phyloP scores from a whole-genome alignment of 495 filamentous ascomycete genomes.

The Tuber aestivum region DNA sequence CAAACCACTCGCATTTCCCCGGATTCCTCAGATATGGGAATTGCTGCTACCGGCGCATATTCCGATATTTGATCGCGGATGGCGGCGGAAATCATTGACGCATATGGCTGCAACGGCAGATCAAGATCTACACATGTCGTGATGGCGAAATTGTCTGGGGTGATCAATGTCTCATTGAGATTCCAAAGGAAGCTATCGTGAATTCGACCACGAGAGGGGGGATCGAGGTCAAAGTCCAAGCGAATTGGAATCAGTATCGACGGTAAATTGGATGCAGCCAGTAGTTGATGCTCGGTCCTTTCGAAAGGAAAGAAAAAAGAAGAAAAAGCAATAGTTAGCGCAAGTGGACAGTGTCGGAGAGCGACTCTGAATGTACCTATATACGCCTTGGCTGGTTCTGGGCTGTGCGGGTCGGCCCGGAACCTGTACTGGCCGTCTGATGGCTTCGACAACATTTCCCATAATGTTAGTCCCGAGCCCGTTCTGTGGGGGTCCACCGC shows the following conservation, averaged over 20 bases:
- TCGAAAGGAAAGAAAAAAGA: neutral
- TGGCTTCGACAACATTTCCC: conserved; percentile 52
- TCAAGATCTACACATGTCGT: conserved; percentile 91
- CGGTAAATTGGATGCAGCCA: conserved; percentile 77
- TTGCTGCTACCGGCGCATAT: conserved; percentile 87
- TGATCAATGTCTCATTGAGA: conserved; percentile 86
- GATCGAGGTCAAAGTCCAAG: conserved; percentile 86
- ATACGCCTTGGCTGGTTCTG: conserved; percentile 21
- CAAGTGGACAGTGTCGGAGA: neutral
- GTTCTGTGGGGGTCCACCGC: conserved; percentile 16
- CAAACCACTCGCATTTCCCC: conserved; percentile 55
- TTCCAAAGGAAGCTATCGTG: conserved; percentile 98
- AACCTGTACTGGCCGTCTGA: conserved; percentile 76
- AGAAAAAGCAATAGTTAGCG: neutral
- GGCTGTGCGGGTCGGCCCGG: conserved; percentile 21
- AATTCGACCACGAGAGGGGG: conserved; percentile 67
- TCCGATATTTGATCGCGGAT: conserved; percentile 94
- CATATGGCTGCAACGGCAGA: conserved; percentile 64
- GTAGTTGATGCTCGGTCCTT: conserved; percentile 64
- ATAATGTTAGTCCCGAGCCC: conserved; percentile 10
- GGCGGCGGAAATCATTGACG: conserved; percentile 77
- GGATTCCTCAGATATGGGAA: conserved; percentile 57
- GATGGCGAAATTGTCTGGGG: conserved; percentile 88
- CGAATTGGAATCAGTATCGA: conserved; percentile 90
- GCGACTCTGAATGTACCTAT: conserved; percentile 21